Evolutionary conservation across 2,329 filamentous ascomycete species (phyloP).

Genomic region (Penicillium hordei): DNA sequence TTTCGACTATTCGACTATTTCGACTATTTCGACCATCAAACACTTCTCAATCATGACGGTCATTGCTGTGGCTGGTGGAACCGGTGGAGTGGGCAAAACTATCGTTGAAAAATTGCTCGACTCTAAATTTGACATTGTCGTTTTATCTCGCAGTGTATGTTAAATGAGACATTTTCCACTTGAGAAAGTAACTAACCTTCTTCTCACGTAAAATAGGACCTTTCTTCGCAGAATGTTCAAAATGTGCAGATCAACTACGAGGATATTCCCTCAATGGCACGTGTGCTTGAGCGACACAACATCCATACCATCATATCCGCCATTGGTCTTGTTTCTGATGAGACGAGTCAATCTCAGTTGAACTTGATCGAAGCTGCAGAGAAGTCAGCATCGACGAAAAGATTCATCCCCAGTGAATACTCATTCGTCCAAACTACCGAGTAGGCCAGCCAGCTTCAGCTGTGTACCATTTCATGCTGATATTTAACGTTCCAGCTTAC

Average conservation of each 20-base stretch:
- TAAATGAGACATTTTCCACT: background rate
- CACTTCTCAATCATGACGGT: constrained; percentile 35
- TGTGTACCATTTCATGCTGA: constrained; percentile 4
- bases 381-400: constrained; percentile 36
- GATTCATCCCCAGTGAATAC: constrained; percentile 49
- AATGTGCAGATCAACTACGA: constrained; percentile 37
- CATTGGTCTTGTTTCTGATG: constrained; percentile 35
- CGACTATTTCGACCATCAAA: background rate
- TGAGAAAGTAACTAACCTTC: background rate
- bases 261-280: constrained; percentile 29
- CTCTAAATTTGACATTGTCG: constrained; percentile 40
- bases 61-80: constrained; percentile 51
- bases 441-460: constrained; percentile 23
- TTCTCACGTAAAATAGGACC: constrained; percentile 4
- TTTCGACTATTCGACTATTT: background rate
- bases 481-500: constrained; percentile 12
- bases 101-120: constrained; percentile 47
- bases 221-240: constrained; percentile 6
- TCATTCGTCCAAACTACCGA: constrained; percentile 36
- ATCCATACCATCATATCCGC: constrained; percentile 50
- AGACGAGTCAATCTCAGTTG: constrained; percentile 37
- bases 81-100: constrained; percentile 48
- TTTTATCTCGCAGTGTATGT: constrained; percentile 45
- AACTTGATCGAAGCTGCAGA: constrained; percentile 49
- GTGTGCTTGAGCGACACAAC: constrained; percentile 38